These are phyloP conservation scores for Phytopythium boreale DNA, from an alignment of 352 stramenopile genomes.

Conservation along the genomic window DNA sequence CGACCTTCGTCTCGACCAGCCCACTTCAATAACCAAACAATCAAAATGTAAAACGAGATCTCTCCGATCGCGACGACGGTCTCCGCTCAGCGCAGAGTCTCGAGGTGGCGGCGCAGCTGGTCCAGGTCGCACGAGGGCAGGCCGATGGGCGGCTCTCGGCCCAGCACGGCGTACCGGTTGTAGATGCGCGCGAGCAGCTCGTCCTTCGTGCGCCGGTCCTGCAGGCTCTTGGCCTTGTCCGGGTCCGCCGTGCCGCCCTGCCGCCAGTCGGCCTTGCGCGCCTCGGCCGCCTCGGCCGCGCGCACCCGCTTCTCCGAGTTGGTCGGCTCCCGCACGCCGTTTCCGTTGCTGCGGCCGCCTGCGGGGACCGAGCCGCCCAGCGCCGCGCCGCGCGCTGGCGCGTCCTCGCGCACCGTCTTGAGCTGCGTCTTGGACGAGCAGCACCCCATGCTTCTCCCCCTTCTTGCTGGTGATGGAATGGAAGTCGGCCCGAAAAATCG, in stretches of 20 bases:
- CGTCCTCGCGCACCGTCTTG: conserved; percentile 23
- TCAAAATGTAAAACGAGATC: background rate
- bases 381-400: conserved; percentile 1
- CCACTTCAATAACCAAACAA: background rate
- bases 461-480: background rate
- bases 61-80: background rate
- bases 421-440: conserved; percentile 60
- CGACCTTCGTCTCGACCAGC: too few relatives aligned
- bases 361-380: conserved; percentile 9
- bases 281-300: conserved; percentile 63
- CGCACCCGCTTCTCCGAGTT: conserved; percentile 62
- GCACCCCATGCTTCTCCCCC: conserved; percentile 47
- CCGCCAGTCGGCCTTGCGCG: conserved; percentile 68
- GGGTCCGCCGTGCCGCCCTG: conserved; percentile 62
- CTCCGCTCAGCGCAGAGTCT: conserved; percentile 38
- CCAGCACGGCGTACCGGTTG: conserved; percentile 71
- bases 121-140: conserved; percentile 76
- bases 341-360: conserved; percentile 29
- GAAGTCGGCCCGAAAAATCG: background rate
- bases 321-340: conserved; percentile 35
- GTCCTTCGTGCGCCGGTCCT: conserved; percentile 75
- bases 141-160: conserved; percentile 76
- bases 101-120: conserved; percentile 75
- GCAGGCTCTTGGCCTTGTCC: conserved; percentile 61
- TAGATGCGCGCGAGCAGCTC: conserved; percentile 81